Evolutionary conservation across 2,329 filamentous ascomycete genomes (phyloP), one percentile per base, ranked within the genome.

Genomic region (Claviceps capensis): DNA sequence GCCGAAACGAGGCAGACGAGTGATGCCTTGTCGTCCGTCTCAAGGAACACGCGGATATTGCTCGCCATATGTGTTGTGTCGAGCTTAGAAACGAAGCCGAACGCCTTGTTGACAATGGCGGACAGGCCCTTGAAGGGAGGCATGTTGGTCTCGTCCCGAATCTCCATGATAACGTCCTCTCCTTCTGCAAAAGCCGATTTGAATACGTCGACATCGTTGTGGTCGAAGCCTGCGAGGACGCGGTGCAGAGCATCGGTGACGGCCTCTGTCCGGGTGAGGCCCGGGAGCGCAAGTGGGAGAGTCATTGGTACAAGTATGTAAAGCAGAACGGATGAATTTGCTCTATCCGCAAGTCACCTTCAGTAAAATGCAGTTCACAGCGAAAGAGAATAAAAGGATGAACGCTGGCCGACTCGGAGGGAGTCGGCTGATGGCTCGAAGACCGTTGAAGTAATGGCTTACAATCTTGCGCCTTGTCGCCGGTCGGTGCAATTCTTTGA

Each of bases 1-100:
- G 19, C 42, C 42, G 42, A 44, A 22, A 23, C 11, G 42, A 44
- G 19, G 19, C 42, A 44, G 5, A 14, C 13, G 4, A 44, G 41
- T 17, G 41, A 43, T 17, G 41, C 41, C 41, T 43, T 22, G 17
- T 43, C 37, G 7, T 51, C 60, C 23, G 61, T 57, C 47, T 61
- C 53, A 9, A 61, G 22, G 23, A 61, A 52, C 22, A 66, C 53
- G n/a, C 65, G 60, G 16, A 64, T 52, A 50, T 62, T 66, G 49
- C 54, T 64, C 44, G 61, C 51, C n/a, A 58, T 59, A 51, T 67
- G 66, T 9, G 62, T 65, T 14, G 63, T 65, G 36, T 61, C 60
- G 37, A 54, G 47, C 17, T 11, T 49, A 6, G 49, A 43, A 17
- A 53, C 48, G n/a, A 47, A 37, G 23, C 30, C 52, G 30, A 53